These are phyloP conservation scores for Russula emetica DNA, from an alignment of 768 basidiomycete species.

Conservation along the genomic window DNA sequence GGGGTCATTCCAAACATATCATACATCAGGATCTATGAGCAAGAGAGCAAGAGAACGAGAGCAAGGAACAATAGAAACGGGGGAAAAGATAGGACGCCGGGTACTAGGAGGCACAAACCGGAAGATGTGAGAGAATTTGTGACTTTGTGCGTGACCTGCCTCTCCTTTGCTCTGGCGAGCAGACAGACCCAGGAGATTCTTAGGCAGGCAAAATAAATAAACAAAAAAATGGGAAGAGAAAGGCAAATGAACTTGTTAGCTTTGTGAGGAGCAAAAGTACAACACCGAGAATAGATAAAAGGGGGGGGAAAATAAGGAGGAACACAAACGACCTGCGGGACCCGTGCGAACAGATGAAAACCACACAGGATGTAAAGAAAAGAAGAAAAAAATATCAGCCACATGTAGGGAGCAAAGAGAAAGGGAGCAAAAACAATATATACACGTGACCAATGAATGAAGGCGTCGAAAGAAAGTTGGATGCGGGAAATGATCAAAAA, in stretches of 20 bases:
- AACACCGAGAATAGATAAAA: conserved; percentile 3
- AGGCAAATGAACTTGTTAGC: conserved; percentile 3
- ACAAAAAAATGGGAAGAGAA: neutral
- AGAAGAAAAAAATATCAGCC: neutral
- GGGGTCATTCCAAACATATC: conserved; percentile 11
- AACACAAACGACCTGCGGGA: conserved; percentile 1
- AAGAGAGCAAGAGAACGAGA: conserved; percentile 15
- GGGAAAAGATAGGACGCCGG: neutral
- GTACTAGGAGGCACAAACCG: neutral
- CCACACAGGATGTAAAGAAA: neutral
- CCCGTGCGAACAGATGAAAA: conserved; percentile 4
- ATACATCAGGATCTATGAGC: conserved; percentile 22
- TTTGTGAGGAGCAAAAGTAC: conserved; percentile 18
- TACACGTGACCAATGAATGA: conserved; percentile 10
- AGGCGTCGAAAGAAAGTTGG: conserved; percentile 11
- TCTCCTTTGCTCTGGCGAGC: conserved; percentile 9
- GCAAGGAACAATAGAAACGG: conserved; percentile 3
- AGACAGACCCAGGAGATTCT: neutral
- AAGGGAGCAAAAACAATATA: neutral
- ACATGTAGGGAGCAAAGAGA: conserved; percentile 1
- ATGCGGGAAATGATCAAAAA: neutral
- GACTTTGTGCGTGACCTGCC: neutral
- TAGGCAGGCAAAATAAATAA: conserved; percentile 4
- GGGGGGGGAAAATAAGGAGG: neutral
- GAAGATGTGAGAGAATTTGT: too few species aligned